Evolutionary conservation across 2,329 filamentous ascomycete species (phyloP).

Genomic region (Drechslerella stenobrocha): DNA sequence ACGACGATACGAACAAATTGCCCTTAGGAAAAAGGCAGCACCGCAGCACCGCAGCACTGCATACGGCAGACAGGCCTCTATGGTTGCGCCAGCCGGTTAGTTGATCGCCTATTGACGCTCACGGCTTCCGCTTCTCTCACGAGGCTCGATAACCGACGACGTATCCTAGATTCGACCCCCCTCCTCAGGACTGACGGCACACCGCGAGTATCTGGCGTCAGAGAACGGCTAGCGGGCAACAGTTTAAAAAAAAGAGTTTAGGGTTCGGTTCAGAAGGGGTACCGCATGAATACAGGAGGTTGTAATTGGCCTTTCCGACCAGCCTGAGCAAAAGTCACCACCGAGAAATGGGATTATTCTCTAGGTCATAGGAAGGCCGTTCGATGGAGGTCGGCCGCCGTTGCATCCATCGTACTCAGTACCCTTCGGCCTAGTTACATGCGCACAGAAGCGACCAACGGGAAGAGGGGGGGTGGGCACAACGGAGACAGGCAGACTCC

Average conservation of each 20-base stretch:
- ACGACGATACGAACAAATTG: background rate
- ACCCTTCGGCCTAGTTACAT: slow-evolving; percentile 13
- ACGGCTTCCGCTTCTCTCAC: background rate
- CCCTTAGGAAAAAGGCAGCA: slow-evolving; percentile 14
- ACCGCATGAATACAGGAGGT: slow-evolving; percentile 18
- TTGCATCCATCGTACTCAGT: slow-evolving; percentile 34
- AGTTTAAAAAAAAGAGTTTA: slow-evolving; percentile 8
- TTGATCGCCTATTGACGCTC: background rate
- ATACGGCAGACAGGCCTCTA: background rate
- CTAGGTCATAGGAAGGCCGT: slow-evolving; percentile 36
- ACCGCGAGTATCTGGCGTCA: slow-evolving; percentile 23
- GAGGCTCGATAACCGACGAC: slow-evolving; percentile 5
- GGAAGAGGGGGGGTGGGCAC: slow-evolving; percentile 23
- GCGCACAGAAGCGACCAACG: background rate
- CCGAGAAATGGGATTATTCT: slow-evolving; percentile 37
- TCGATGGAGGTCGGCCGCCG: slow-evolving; percentile 28
- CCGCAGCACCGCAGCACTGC: background rate
- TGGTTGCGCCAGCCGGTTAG: background rate
- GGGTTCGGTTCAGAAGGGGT: slow-evolving; percentile 14
- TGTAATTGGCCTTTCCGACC: slow-evolving; percentile 27
- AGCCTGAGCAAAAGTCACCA: slow-evolving; percentile 27
- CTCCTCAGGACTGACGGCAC: slow-evolving; percentile 36
- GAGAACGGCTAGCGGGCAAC: background rate
- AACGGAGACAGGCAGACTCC: slow-evolving; percentile 2
- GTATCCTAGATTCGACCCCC: slow-evolving; percentile 13